Evolutionary conservation across 2,329 filamentous ascomycete species (phyloP).

Genomic region (Paradendryphiella salina): DNA sequence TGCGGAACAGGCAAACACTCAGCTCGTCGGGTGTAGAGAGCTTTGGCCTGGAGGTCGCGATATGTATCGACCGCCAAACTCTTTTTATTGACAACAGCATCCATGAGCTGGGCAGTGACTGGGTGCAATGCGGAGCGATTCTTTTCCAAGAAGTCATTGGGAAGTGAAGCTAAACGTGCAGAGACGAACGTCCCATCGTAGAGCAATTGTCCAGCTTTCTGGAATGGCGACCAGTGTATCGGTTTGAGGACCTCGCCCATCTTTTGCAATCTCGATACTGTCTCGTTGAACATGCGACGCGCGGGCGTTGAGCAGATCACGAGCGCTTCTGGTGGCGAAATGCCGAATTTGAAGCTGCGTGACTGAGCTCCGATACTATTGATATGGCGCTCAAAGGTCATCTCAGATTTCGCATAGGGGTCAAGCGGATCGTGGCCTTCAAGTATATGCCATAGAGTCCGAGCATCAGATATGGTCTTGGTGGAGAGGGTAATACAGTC

Average conservation of each 20-base stretch:
- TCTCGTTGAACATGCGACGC: constrained; percentile 42
- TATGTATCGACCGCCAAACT: constrained; percentile 40
- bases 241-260: constrained; percentile 37
- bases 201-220: constrained; percentile 58
- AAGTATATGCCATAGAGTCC: constrained; percentile 54
- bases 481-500: constrained; percentile 62
- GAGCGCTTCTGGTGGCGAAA: constrained; percentile 53
- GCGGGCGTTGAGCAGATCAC: constrained; percentile 49
- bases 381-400: constrained; percentile 41
- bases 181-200: constrained; percentile 63
- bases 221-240: constrained; percentile 49
- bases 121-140: constrained; percentile 53
- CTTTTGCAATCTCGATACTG: constrained; percentile 30
- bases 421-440: constrained; percentile 55
- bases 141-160: constrained; percentile 37
- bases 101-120: constrained; percentile 52
- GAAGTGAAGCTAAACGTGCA: constrained; percentile 54
- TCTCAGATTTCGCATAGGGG: constrained; percentile 54
- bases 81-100: constrained; percentile 32
- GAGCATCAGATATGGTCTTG: constrained; percentile 54
- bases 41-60: constrained; percentile 41
- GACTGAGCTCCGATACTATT: constrained; percentile 41
- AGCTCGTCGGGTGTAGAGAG: constrained; percentile 37
- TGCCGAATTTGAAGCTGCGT: constrained; percentile 54
- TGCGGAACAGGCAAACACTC: constrained; percentile 36